Evolutionary conservation across 2,329 filamentous ascomycete genomes (phyloP).

Genomic region (Saccharata proteae): DNA sequence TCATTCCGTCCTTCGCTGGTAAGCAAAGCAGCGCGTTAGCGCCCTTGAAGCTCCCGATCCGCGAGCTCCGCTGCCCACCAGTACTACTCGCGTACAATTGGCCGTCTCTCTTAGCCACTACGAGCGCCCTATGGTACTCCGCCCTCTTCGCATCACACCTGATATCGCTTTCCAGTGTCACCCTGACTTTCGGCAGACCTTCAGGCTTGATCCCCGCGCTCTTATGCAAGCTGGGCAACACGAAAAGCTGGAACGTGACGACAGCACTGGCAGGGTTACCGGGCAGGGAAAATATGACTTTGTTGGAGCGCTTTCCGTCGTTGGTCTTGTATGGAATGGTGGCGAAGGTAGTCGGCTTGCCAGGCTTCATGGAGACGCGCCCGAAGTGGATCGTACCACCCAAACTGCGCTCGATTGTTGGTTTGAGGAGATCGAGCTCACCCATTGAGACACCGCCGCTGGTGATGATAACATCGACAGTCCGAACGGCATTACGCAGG

Average conservation of each 20-base stretch:
- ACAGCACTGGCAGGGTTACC: conserved; percentile 90
- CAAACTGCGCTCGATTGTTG: conserved; percentile 80
- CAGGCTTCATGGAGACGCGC: conserved; percentile 93
- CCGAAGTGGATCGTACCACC: conserved; percentile 94
- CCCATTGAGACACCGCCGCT: conserved; percentile 96
- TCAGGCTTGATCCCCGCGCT: conserved; percentile 54
- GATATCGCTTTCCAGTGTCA: conserved; percentile 61
- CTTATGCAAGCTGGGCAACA: conserved; percentile 74
- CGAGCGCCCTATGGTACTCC: conserved; percentile 82
- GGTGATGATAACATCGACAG: conserved; percentile 74
- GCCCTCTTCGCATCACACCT: conserved; percentile 60
- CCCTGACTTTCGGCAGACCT: conserved; percentile 62
- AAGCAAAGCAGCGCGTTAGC: conserved; percentile 80
- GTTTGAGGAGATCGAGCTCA: conserved; percentile 90
- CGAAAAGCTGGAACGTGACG: conserved; percentile 89
- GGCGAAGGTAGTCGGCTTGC: conserved; percentile 94
- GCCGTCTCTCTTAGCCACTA: conserved; percentile 53
- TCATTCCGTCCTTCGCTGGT: conserved; percentile 50
- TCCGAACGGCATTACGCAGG: conserved; percentile 61
- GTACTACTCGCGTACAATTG: conserved; percentile 65
- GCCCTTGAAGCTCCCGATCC: conserved; percentile 75
- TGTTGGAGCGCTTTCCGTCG: conserved; percentile 44
- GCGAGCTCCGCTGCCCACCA: conserved; percentile 78
- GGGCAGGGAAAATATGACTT: conserved; percentile 77
- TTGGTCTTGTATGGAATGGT: conserved; percentile 55